phyloP scores from a whole-genome alignment of 1,284 basidiomycete genomes.

The Pseudozyma tsukubaensis region DNA sequence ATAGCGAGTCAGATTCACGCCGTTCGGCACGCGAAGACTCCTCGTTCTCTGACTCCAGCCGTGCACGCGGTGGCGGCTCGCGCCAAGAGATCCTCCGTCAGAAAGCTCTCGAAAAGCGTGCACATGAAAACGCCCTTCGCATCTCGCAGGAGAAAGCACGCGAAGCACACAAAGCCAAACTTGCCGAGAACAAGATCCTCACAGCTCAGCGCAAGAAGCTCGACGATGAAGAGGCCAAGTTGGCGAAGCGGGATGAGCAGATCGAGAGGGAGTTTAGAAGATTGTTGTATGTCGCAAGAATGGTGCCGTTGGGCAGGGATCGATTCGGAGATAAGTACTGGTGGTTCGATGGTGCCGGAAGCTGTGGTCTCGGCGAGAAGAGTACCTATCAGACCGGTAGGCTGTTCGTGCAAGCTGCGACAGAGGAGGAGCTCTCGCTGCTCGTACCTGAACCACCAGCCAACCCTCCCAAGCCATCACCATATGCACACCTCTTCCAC shows the following conservation, averaged over 20 bases:
- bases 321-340: conserved; percentile 93
- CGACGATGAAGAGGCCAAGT: conserved; percentile 82
- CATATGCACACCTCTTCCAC: conserved; percentile 65
- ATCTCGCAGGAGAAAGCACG: conserved; percentile 41
- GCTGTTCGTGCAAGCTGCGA: conserved; percentile 88
- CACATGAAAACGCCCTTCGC: conserved; percentile 44
- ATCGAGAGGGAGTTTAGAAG: conserved; percentile 94
- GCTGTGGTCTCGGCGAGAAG: conserved; percentile 70
- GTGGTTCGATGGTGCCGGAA: conserved; percentile 98
- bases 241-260: conserved; percentile 81
- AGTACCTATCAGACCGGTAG: conserved; percentile 85
- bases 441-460: conserved; percentile 16
- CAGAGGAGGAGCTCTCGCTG: conserved; percentile 72
- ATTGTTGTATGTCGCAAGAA: conserved; percentile 81
- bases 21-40: conserved; percentile 46
- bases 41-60: conserved; percentile 35
- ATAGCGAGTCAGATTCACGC: conserved; percentile 42
- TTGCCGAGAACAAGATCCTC: conserved; percentile 57
- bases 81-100: conserved; percentile 64
- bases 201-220: conserved; percentile 54
- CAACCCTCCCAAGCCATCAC: background rate
- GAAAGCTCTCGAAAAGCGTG: conserved; percentile 61
- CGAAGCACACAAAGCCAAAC: conserved; percentile 56
- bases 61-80: conserved; percentile 12
- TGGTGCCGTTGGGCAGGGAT: conserved; percentile 88